Base-by-base conservation (phyloP, 805 yeast species). In the Saccharomycopsis malanga region DNA sequence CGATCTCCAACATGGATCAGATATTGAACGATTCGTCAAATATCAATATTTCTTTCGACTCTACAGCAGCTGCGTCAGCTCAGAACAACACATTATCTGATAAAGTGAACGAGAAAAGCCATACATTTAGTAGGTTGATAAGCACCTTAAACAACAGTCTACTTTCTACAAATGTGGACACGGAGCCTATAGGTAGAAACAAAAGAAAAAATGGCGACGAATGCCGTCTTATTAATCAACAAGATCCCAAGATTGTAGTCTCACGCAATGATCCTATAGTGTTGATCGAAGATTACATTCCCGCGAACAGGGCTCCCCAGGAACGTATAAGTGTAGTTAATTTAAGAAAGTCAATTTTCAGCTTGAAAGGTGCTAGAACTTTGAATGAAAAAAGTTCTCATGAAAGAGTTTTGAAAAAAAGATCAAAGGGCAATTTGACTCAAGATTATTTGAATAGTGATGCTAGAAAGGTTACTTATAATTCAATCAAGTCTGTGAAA, bases 281-380 rank as follows among this genome's bases (percentile, higher is more conserved):
- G 1, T 58, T 78, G 17, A 71, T 78, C 7, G 84, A 78, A 54
- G 84, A 78, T 55, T 78, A 78, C 57, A 66, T 78, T 53, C 62
- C 65, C 14, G 58, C 52, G n/a, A 53, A 49, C 36, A 51, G 38
- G 9, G 17, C 46, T 5, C 43, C 55, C 7, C 56, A 59, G 45
- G 58, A 59, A 43, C 59, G 60, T 39, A 44, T 65, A 0, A 65
- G 71, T 2, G 63, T 67, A 0, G 40, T 56, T 12, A 69, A 67
- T 43, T 49, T 69, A 25, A 66, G 63, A 48, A 54, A 54, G 20
- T 60, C 67, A 1, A 34, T 67, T 22, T 20, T 52, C 35, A 38
- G 42, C 37, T 44, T 36, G 15, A 30, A 50, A n/a, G 52, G 15
- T 5, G 5, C 18, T 9, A 32, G 15, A 9, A 32, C 36, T 9